phyloP scores from a whole-genome alignment of 345 rosid species.

The Pistacia atlantica region DNA sequence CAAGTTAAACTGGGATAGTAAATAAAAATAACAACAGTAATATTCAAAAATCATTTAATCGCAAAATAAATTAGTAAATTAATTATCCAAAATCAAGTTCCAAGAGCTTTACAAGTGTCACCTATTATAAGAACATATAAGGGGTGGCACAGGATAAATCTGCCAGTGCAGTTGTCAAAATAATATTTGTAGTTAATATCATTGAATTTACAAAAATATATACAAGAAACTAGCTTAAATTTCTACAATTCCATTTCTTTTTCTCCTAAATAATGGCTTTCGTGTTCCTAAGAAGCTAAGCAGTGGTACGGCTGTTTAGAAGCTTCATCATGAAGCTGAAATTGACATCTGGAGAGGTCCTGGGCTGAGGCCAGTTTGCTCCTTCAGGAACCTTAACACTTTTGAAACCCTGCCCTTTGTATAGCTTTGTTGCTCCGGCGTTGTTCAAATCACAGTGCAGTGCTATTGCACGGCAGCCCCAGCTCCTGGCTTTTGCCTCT shows the following conservation, averaged over 20 bases:
- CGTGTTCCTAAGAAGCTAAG: constrained; percentile 14
- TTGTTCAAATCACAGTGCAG: constrained; percentile 85
- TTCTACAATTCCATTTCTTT: constrained; percentile 11
- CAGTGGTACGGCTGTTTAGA: constrained; percentile 39
- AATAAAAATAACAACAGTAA: too few species aligned
- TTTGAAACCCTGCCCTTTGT: constrained; percentile 74
- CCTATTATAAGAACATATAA: background rate
- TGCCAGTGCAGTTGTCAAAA: background rate
- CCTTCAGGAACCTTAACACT: constrained; percentile 75
- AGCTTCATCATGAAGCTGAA: constrained; percentile 96
- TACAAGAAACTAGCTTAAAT: constrained; percentile 11
- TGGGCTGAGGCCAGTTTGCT: constrained; percentile 84
- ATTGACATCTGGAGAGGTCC: constrained; percentile 60
- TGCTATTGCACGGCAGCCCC: constrained; percentile 85
- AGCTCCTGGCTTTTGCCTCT: constrained; percentile 77
- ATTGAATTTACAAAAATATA: background rate
- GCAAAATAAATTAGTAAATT: background rate
- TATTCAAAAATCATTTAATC: background rate
- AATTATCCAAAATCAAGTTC: background rate
- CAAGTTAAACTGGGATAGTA: too few species aligned
- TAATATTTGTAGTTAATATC: background rate
- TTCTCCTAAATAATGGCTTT: background rate
- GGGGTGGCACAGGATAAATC: background rate
- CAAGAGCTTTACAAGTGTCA: constrained; percentile 5
- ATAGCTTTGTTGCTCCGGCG: constrained; percentile 68